These are phyloP conservation scores for Suillus subaureus DNA, from an alignment of 768 basidiomycete species.

Conservation along the genomic window DNA sequence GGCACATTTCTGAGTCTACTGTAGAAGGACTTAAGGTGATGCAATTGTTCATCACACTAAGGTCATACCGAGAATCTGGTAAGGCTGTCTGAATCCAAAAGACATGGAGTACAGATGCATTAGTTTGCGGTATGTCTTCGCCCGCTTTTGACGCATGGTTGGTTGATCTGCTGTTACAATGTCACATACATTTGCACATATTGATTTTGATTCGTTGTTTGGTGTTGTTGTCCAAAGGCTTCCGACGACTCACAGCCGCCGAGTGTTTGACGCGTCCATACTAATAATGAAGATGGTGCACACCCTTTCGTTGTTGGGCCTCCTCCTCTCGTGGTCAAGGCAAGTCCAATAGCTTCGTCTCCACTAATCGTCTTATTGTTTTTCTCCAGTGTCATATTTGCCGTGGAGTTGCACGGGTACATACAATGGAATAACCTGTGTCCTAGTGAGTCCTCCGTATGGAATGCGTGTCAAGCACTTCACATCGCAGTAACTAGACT, in stretches of 20 bases:
- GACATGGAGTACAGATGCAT: constrained; percentile 88
- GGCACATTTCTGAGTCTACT: constrained; percentile 87
- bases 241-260: neutral
- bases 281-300: constrained; percentile 20
- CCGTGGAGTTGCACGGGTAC: constrained; percentile 61
- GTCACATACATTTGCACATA: neutral
- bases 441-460: constrained; percentile 3
- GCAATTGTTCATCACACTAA: neutral
- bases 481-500: constrained; percentile 29
- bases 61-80: constrained; percentile 81
- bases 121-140: constrained; percentile 91
- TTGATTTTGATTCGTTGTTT: constrained; percentile 22
- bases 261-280: constrained; percentile 10
- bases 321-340: constrained; percentile 24
- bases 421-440: constrained; percentile 73
- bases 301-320: neutral
- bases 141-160: constrained; percentile 90
- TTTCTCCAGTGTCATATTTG: constrained; percentile 31
- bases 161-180: neutral
- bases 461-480: constrained; percentile 8
- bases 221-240: constrained; percentile 22
- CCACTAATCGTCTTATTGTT: neutral
- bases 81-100: constrained; percentile 92
- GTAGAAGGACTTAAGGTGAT: constrained; percentile 30
- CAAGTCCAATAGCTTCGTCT: constrained; percentile 4